These are phyloP conservation scores for Globisporangium uncinulatum DNA, from an alignment of 352 stramenopile genomes.

Conservation along the genomic window DNA sequence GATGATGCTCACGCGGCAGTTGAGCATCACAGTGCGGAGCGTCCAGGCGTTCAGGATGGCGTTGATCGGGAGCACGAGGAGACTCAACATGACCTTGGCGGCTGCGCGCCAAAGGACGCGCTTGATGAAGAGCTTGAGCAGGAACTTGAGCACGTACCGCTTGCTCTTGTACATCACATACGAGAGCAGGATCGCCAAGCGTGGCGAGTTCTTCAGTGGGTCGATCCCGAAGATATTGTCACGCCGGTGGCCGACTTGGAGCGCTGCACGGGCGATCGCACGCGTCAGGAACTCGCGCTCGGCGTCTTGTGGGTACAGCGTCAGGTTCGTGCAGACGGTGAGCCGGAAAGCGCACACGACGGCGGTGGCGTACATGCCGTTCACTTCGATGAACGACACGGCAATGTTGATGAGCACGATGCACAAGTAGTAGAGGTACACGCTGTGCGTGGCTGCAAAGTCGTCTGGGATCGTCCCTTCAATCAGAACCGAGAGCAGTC, in stretches of 20 bases:
- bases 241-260: constrained; percentile 40
- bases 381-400: constrained; percentile 44
- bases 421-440: constrained; percentile 21
- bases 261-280: constrained; percentile 34
- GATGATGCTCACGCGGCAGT: constrained; percentile 48
- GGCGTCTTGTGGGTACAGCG: constrained; percentile 35
- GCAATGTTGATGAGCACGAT: constrained; percentile 35
- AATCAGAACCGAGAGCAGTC: constrained; percentile 31
- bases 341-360: constrained; percentile 35
- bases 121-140: constrained; percentile 55
- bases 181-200: constrained; percentile 25
- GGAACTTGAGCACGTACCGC: constrained; percentile 44
- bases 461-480: constrained; percentile 18
- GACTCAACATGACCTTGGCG: constrained; percentile 28
- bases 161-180: constrained; percentile 50
- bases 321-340: constrained; percentile 35
- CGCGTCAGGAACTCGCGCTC: constrained; percentile 48
- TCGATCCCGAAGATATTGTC: constrained; percentile 46
- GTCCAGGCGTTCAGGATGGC: constrained; percentile 42
- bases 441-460: constrained; percentile 9
- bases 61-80: constrained; percentile 46
- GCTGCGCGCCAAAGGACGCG: constrained; percentile 40
- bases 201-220: constrained; percentile 39
- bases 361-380: constrained; percentile 31
- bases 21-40: constrained; percentile 31